phyloP scores from a whole-genome alignment of 2,329 filamentous ascomycete genomes.

The Pyrenophora tritici-repentis region DNA sequence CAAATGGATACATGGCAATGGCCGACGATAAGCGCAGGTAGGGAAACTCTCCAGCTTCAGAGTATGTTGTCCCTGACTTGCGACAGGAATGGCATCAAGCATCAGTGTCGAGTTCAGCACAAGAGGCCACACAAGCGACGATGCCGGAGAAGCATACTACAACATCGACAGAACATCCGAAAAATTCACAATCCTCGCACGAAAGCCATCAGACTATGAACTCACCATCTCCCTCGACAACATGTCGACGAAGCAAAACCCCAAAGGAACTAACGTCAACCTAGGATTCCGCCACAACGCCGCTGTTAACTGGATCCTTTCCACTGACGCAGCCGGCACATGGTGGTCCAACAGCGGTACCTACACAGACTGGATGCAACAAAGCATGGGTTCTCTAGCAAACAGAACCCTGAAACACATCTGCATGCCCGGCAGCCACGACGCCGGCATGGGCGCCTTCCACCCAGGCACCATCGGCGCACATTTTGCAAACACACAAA shows the following conservation, averaged over 20 bases:
- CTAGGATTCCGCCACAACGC: constrained; percentile 45
- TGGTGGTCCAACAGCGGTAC: constrained; percentile 46
- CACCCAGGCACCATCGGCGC: constrained; percentile 48
- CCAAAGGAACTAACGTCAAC: constrained; percentile 37
- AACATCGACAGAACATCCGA: constrained; percentile 34
- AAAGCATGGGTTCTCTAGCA: constrained; percentile 44
- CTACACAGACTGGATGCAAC: constrained; percentile 50
- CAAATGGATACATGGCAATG: constrained; percentile 49
- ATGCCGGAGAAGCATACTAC: constrained; percentile 46
- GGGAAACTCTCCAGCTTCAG: neutral
- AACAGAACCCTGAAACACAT: constrained; percentile 53
- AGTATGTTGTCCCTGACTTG: neutral
- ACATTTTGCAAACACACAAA: constrained; percentile 51
- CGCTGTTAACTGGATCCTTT: constrained; percentile 47
- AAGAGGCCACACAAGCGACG: constrained; percentile 35
- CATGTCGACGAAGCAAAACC: constrained; percentile 41
- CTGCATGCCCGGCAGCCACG: constrained; percentile 56
- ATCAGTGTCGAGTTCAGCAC: constrained; percentile 42
- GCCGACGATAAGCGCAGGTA: constrained; percentile 39
- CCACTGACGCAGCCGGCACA: constrained; percentile 40
- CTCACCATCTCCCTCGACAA: constrained; percentile 39
- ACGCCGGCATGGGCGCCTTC: constrained; percentile 56
- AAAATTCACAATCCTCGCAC: constrained; percentile 39
- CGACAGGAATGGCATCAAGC: constrained; percentile 32
- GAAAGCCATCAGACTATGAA: constrained; percentile 38